A percentile compares a stretch with the other conserved stretches of the same genome.
Evolutionary conservation across 1,284 basidiomycete genomes (phyloP).

Genomic region (Melampsora larici-populina): DNA sequence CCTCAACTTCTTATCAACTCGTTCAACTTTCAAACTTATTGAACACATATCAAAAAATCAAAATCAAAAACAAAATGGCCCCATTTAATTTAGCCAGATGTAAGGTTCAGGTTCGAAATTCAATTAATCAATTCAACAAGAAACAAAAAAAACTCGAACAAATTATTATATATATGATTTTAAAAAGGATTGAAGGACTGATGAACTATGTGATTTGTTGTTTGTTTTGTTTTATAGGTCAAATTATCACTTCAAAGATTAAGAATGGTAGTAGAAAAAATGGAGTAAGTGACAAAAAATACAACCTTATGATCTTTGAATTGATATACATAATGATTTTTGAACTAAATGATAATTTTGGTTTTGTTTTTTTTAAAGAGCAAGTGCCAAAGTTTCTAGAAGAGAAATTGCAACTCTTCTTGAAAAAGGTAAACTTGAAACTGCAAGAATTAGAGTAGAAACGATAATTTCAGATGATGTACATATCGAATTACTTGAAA

Average conservation of each 20-base stretch:
- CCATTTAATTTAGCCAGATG: constrained; percentile 6
- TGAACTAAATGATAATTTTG: no score
- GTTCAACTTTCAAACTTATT: no score
- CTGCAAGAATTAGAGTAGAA: constrained; percentile 52
- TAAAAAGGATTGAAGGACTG: neutral
- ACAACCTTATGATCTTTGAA: neutral
- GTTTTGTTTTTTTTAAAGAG: constrained; percentile 43
- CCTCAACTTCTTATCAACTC: no score
- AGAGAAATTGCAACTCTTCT: constrained; percentile 50
- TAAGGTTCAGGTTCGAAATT: neutral
- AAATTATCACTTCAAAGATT: constrained; percentile 1
- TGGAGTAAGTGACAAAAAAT: neutral
- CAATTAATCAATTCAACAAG: no score
- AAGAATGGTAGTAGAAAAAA: constrained; percentile 3
- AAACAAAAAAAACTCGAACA: no score
- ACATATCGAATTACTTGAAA: constrained; percentile 52
- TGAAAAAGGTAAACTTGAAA: constrained; percentile 51
- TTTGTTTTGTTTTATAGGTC: neutral
- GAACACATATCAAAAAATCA: no score
- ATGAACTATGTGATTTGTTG: neutral
- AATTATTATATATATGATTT: no score
- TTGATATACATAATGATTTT: no score
- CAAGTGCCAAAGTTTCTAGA: constrained; percentile 50
- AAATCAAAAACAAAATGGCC: neutral
- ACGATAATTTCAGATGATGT: constrained; percentile 51